These are phyloP conservation scores for Penicillium waksmanii DNA, from an alignment of 495 filamentous ascomycete genomes.

Conservation along the genomic window DNA sequence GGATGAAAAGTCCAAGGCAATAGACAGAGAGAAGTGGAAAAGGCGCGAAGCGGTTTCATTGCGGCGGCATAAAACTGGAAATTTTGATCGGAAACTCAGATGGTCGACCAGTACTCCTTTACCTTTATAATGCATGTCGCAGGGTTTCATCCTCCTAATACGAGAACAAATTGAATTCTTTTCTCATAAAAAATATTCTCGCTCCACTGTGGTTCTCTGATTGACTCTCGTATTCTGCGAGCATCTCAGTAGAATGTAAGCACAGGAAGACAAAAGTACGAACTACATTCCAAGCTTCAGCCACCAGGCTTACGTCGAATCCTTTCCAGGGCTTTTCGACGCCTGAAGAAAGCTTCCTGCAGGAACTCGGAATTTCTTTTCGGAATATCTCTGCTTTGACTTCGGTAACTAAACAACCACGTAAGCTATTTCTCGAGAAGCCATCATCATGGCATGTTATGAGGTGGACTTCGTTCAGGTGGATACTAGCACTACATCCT, in stretches of 20 bases:
- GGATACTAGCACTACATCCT: too few species aligned
- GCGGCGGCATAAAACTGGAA: not conserved
- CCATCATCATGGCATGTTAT: not conserved
- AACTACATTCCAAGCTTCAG: not conserved
- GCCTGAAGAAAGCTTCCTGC: not conserved
- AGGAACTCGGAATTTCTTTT: conserved; percentile 2
- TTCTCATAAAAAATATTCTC: too few species aligned
- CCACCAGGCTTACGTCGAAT: not conserved
- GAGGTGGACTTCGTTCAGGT: too few species aligned
- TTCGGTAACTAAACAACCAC: not conserved
- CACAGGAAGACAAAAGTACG: not conserved
- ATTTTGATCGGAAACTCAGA: not conserved
- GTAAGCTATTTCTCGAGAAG: not conserved
- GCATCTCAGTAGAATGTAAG: not conserved
- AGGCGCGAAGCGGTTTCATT: not conserved
- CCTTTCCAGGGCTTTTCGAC: not conserved
- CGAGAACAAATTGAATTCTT: not conserved
- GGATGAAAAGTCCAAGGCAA: not conserved
- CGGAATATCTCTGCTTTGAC: not conserved
- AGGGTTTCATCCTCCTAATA: not conserved
- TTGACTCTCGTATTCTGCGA: not conserved
- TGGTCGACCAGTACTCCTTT: not conserved
- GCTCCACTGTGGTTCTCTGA: not conserved
- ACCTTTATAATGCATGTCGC: not conserved
- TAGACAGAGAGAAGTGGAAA: not conserved